Evolutionary conservation across 805 yeast species (phyloP).

Genomic region (Wickerhamomyces ciferrii): DNA sequence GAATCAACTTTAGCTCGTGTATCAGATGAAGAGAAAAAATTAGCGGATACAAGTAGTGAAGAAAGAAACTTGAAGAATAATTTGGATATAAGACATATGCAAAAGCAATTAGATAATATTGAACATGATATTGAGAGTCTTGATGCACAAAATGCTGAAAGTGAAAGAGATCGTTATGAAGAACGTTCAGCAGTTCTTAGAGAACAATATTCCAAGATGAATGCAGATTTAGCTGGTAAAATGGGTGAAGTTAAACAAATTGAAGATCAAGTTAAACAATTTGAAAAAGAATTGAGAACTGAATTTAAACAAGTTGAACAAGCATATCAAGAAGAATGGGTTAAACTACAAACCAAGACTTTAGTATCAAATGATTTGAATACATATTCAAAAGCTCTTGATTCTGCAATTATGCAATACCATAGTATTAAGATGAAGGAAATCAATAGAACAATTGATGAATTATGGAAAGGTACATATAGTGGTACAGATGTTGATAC

Average conservation of each 20-base stretch:
- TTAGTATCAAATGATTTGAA: conserved; percentile 77
- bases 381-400: conserved; percentile 80
- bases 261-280: conserved; percentile 56
- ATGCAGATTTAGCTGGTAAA: conserved; percentile 66
- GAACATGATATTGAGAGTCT: conserved; percentile 37
- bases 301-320: conserved; percentile 69
- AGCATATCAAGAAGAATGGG: conserved; percentile 63
- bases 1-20: conserved; percentile 22
- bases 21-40: conserved; percentile 30
- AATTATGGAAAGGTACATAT: conserved; percentile 90
- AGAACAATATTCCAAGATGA: conserved; percentile 44
- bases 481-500: conserved; percentile 95
- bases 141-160: conserved; percentile 54
- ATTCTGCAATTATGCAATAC: conserved; percentile 88
- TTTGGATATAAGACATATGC: conserved; percentile 47
- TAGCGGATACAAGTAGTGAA: conserved; percentile 53
- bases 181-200: conserved; percentile 46
- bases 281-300: conserved; percentile 54
- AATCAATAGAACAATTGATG: conserved; percentile 82
- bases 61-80: conserved; percentile 63
- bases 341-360: conserved; percentile 68
- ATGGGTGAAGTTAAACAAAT: conserved; percentile 85
- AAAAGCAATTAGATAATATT: conserved; percentile 30
- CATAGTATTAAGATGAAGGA: conserved; percentile 91
- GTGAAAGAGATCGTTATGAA: conserved; percentile 56